Conservation (phyloP, 768 basidiomycete species). For the Naganishia onofrii region DNA sequence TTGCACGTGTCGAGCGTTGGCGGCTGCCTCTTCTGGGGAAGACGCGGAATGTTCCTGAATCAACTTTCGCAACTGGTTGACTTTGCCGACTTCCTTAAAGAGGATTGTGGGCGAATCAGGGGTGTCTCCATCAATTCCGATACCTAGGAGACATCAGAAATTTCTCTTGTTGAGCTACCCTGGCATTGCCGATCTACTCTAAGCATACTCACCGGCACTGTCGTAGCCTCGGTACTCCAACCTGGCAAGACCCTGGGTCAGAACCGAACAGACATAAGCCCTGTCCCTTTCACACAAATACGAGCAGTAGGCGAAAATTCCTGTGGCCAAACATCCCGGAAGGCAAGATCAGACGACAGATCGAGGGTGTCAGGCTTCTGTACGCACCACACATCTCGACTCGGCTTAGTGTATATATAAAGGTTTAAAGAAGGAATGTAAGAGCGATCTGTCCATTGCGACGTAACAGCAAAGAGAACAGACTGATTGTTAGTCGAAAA, state of each 20-base stretch:
- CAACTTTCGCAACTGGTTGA: slow-evolving; percentile 83
- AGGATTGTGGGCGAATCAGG: slow-evolving; percentile 66
- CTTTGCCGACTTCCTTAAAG: slow-evolving; percentile 98
- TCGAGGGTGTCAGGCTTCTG: neutral
- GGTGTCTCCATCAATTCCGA: slow-evolving; percentile 81
- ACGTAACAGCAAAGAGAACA: neutral
- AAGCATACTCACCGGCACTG: slow-evolving; percentile 61
- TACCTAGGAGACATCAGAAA: slow-evolving; percentile 44
- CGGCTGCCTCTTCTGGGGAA: slow-evolving; percentile 33
- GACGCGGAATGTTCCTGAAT: slow-evolving; percentile 58
- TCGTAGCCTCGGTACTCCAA: slow-evolving; percentile 99
- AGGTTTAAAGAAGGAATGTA: neutral
- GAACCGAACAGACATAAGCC: slow-evolving; percentile 83
- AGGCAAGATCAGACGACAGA: neutral
- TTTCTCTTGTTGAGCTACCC: neutral
- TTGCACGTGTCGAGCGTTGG: slow-evolving; percentile 27
- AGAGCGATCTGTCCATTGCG: slow-evolving; percentile 13
- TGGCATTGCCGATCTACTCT: neutral
- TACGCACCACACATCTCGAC: neutral
- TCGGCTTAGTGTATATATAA: neutral
- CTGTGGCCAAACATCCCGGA: slow-evolving; percentile 47
- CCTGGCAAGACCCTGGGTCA: slow-evolving; percentile 84
- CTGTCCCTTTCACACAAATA: slow-evolving; percentile 94
- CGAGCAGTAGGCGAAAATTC: slow-evolving; percentile 95
- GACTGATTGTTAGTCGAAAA: neutral